phyloP scores from a whole-genome alignment of 2,329 filamentous ascomycete genomes.

The Magnaporthiopsis poae region DNA sequence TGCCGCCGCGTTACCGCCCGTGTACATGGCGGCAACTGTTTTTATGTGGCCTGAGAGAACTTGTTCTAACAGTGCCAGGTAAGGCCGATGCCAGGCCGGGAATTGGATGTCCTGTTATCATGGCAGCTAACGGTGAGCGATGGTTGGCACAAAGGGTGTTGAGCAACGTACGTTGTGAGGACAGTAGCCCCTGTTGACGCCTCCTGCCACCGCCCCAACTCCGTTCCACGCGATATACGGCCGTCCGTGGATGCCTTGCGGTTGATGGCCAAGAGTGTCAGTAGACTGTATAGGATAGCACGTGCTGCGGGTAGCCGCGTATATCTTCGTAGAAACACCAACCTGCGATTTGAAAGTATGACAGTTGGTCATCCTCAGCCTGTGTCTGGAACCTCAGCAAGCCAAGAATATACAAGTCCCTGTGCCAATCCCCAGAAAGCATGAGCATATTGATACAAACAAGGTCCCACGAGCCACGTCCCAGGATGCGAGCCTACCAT shows the following conservation, averaged over 20 bases:
- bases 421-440: neutral
- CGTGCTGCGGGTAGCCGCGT: no score
- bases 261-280: no score
- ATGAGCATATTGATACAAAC: neutral
- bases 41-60: conserved; percentile 33
- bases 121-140: neutral
- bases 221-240: conserved; percentile 20
- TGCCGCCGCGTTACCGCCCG: conserved; percentile 18
- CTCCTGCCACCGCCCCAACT: conserved; percentile 18
- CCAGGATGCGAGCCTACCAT: conserved; percentile 23
- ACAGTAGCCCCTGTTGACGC: conserved; percentile 27
- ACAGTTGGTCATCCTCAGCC: conserved; percentile 28
- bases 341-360: conserved; percentile 38
- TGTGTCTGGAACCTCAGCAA: conserved; percentile 29
- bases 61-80: conserved; percentile 43
- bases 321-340: neutral
- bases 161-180: conserved; percentile 22
- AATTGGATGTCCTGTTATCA: conserved; percentile 28
- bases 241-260: conserved; percentile 15
- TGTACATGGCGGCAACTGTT: conserved; percentile 33
- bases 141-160: conserved; percentile 7
- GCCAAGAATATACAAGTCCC: conserved; percentile 35
- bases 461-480: neutral
- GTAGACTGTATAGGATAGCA: conserved; percentile 8
- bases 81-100: conserved; percentile 42